Percentiles rank a stretch among this genome's conserved stretches.
These are phyloP conservation scores for Amaranthus tricolor DNA, from an alignment of 179 eudicot genomes.

Conservation along the genomic window DNA sequence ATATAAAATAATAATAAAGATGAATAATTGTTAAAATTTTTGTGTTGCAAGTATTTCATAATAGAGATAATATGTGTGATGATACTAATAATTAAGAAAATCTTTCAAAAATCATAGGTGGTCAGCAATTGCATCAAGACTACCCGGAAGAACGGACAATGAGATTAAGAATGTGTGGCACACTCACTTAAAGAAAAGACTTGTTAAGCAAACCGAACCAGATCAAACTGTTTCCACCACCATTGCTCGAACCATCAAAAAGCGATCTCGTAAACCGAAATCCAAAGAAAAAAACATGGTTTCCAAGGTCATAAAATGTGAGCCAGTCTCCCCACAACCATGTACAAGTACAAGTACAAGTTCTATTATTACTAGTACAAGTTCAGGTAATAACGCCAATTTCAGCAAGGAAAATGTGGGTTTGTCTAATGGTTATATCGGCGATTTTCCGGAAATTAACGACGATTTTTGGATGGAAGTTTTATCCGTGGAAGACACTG, in stretches of 20 bases:
- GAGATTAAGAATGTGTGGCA: slow-evolving; percentile 43
- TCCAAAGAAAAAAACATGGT: neutral
- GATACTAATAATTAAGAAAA: neutral
- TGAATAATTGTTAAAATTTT: no score
- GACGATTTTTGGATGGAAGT: slow-evolving; percentile 44
- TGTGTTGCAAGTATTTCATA: no score
- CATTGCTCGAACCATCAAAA: slow-evolving; percentile 9
- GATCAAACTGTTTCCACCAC: neutral
- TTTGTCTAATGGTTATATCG: neutral
- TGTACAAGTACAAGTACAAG: slow-evolving; percentile 38
- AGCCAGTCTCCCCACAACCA: slow-evolving; percentile 30
- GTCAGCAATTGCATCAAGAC: slow-evolving; percentile 36
- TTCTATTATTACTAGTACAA: slow-evolving; percentile 29
- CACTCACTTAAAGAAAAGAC: slow-evolving; percentile 33
- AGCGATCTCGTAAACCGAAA: slow-evolving; percentile 21
- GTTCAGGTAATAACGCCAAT: slow-evolving; percentile 16
- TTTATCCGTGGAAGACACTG: slow-evolving; percentile 31
- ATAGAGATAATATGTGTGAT: neutral
- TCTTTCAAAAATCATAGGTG: slow-evolving; percentile 28
- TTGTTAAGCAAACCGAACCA: slow-evolving; percentile 6
- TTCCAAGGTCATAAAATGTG: slow-evolving; percentile 13
- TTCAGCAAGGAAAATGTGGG: slow-evolving; percentile 14
- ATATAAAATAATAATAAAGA: no score
- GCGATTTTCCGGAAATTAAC: slow-evolving; percentile 27
- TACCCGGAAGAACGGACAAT: slow-evolving; percentile 37